Percentiles rank a stretch among this genome's conserved stretches.
Conservation (phyloP, 441 rosid genomes). For the Euphorbia schlechtendalii region DNA sequence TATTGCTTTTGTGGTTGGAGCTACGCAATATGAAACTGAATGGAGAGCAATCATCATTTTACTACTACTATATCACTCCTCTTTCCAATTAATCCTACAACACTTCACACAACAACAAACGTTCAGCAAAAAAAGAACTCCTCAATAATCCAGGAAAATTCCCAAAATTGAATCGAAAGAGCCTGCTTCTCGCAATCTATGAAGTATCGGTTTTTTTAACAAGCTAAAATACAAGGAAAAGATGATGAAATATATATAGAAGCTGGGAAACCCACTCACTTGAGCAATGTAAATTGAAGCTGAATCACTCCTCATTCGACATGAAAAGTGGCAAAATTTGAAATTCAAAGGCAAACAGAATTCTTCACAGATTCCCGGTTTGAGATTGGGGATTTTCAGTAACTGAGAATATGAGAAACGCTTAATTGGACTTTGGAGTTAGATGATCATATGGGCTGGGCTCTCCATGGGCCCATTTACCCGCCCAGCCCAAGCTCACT, state of each 20-base stretch:
- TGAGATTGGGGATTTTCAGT: too few species aligned
- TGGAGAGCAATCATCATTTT: conserved; percentile 30
- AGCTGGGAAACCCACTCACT: neutral
- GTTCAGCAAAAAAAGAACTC: neutral
- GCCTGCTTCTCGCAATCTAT: neutral
- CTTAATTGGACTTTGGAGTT: too few species aligned
- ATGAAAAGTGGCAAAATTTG: neutral
- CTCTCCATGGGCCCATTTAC: too few species aligned
- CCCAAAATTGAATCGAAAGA: neutral
- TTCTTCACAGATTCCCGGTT: too few species aligned
- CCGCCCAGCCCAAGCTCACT: too few species aligned
- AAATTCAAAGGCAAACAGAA: neutral
- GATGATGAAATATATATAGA: neutral
- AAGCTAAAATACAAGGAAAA: neutral
- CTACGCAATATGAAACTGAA: conserved; percentile 20
- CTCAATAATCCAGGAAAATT: neutral
- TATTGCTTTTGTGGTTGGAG: conserved; percentile 28
- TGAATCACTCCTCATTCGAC: neutral
- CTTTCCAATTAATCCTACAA: neutral
- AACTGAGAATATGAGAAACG: too few species aligned
- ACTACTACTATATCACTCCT: neutral
- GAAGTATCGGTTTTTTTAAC: neutral
- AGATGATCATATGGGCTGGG: too few species aligned
- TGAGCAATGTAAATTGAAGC: neutral
- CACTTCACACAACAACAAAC: neutral